Base-by-base conservation (phyloP, 495 filamentous ascomycete genomes). In the Neurospora pannonica region DNA sequence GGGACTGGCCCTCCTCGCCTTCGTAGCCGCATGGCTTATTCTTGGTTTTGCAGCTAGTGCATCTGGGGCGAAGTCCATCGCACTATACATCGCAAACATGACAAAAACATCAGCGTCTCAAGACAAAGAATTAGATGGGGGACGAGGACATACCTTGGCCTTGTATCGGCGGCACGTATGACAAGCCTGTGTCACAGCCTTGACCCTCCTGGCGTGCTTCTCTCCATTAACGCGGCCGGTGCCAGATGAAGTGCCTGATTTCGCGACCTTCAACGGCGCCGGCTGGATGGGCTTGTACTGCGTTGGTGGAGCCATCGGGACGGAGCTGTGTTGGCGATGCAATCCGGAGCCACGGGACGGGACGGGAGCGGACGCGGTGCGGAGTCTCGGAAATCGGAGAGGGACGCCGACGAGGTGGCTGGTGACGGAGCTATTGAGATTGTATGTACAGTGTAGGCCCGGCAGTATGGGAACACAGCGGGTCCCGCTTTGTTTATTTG, bases 1-100 rank as follows among this genome's bases (percentile, higher is more conserved):
- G 76, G 8, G 79, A 81, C 54, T 81, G 79, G 70, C 79, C 78
- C 5, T 70, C 78, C 31, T 80, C 76, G 40, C 78, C 78, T n/a
- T 80, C 77, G 38, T 80, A 81, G 24, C 74, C 46, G 38, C 79
- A 81, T 8, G 72, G 67, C 15, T 71, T 62, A 3, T 46, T 48
- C 54, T 76, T 77, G 19, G 76, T 38, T 13, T 54, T 70, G 70
- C 79, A 81, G 11, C 70, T 74, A 13, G 77, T 71, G 71, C 79
- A 81, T 70, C 74, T 71, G 0, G 79, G 79, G 1, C 79, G 78
- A 31, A 54, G 74, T 43, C 79, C 78, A 62, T 81, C 79, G 24
- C 79, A 81, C 79, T 78, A 42, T 19, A 17, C 48, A 36, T 19
- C 3, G 15, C 28, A 15, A 62, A 17, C 11, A 34, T 34, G 5